Percentiles rank a stretch among this genome's conserved stretches.
Conservation (phyloP, 2,329 filamentous ascomycete genomes). For the Colletotrichum viniferum region DNA sequence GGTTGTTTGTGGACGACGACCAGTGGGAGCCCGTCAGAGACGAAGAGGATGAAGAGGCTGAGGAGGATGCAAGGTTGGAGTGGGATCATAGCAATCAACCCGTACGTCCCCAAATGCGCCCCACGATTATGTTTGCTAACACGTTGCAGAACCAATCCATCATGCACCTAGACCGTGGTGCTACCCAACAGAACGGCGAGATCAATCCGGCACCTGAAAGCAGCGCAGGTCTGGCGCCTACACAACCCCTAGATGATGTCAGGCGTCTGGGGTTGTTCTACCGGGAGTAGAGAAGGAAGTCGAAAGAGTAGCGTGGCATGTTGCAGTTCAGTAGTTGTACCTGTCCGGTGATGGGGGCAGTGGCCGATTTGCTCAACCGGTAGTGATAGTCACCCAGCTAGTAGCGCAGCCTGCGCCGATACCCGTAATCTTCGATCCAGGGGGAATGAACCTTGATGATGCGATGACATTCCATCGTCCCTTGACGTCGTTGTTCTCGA, state of each 20-base stretch:
- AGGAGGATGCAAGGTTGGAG: conserved; percentile 69
- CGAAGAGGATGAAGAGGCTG: conserved; percentile 63
- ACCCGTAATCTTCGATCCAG: conserved; percentile 55
- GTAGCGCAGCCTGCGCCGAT: conserved; percentile 91
- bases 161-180: conserved; percentile 46
- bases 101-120: conserved; percentile 46
- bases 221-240: conserved; percentile 62
- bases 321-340: not conserved
- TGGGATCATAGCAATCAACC: conserved; percentile 75
- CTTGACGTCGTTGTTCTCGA: conserved; percentile 69
- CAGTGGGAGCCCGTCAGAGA: conserved; percentile 74
- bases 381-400: conserved; percentile 71
- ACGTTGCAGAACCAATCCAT: conserved; percentile 45
- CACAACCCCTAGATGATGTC: conserved; percentile 75
- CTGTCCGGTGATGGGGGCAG: not conserved
- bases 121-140: conserved; percentile 30
- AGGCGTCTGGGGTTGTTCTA: conserved; percentile 48
- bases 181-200: conserved; percentile 29
- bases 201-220: conserved; percentile 27
- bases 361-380: conserved; percentile 26
- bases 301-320: conserved; percentile 35
- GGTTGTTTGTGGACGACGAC: conserved; percentile 78
- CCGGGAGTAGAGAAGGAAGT: conserved; percentile 25
- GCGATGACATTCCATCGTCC: conserved; percentile 72
- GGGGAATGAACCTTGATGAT: conserved; percentile 57